Base-by-base conservation (phyloP, 768 basidiomycete species). In the Tricholoma sp. region DNA sequence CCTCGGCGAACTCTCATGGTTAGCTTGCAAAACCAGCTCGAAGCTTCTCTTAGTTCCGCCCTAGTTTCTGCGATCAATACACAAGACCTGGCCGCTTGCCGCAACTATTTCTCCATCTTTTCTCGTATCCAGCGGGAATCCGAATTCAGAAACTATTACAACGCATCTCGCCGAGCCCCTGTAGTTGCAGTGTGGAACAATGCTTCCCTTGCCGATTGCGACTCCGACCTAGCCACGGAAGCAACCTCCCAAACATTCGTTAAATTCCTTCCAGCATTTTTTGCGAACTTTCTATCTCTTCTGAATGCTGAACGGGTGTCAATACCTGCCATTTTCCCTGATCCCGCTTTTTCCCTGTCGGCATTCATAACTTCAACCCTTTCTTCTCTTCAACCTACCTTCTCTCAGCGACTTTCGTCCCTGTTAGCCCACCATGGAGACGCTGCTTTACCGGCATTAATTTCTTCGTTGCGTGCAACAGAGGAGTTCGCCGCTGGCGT, bases 141-240 rank as follows among this genome's bases (percentile, higher is more conserved):
- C 2, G 97, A 98, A 68, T 99, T 96, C 69, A 80, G 91, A 57
- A 89, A 89, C 65, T 98, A 97, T 68, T 99, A 98, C 74, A 91
- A 93, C 70, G 91, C 91, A 11, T 88, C 91, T 9, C 78, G 92
- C 29, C 77, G 93, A 55, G 76, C 80, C 12, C 62, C 75, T 13
- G 69, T 96, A 12, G 76, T 91, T 41, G 72, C 82, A 13, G 63
- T 79, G 56, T 98, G 96, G 96, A 79, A 83, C 61, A 73, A 74
- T 28, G 81, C 80, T 1, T 65, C 67, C 0, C 71, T 94, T 33
- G 64, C 69, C 1, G 85, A 88, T 59, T 79, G 77, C 50, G 79
- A 77, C n/a, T 57, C 68, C n/a, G 62, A 66, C 11, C 54, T 67
- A 7, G 58, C 68, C 6, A 50, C 65, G 36, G 60, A 29, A 12